phyloP scores from a whole-genome alignment of 352 stramenopile genomes.

The Lagenidium giganteum region DNA sequence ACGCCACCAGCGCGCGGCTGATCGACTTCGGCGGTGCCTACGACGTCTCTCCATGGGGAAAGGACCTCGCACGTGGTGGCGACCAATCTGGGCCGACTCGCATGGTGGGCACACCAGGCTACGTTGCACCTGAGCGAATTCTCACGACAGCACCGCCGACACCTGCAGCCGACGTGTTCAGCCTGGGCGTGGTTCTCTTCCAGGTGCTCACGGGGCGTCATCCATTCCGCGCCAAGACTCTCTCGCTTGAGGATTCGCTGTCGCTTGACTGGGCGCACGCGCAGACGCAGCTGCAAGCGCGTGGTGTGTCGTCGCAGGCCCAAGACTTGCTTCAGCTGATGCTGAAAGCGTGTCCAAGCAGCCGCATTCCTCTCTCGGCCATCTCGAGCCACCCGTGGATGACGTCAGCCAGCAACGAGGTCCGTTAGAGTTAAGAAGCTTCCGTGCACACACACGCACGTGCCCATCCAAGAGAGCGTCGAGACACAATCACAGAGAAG shows the following conservation, averaged over 20 bases:
- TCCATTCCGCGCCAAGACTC: slow-evolving; percentile 40
- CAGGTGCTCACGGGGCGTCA: slow-evolving; percentile 55
- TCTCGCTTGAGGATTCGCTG: slow-evolving; percentile 40
- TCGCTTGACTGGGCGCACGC: slow-evolving; percentile 36
- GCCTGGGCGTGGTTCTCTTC: slow-evolving; percentile 51
- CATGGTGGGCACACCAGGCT: slow-evolving; percentile 64
- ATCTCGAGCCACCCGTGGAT: slow-evolving; percentile 23
- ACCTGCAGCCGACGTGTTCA: slow-evolving; percentile 47
- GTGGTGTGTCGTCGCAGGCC: slow-evolving; percentile 24
- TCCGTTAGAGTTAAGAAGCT: no score
- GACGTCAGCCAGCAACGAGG: no score
- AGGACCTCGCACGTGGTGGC: no score
- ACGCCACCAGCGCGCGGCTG: slow-evolving; percentile 25
- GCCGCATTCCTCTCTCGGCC: slow-evolving; percentile 29
- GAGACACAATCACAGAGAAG: no score
- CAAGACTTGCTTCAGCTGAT: slow-evolving; percentile 33
- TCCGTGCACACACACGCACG: no score
- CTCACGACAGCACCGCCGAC: slow-evolving; percentile 29
- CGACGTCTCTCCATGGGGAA: slow-evolving; percentile 14
- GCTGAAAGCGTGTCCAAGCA: slow-evolving; percentile 25
- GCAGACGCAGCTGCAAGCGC: slow-evolving; percentile 18
- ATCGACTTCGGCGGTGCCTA: slow-evolving; percentile 67
- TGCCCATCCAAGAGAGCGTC: no score
- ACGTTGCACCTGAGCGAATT: slow-evolving; percentile 53
- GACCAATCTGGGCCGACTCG: no score